These are phyloP conservation scores for Cadophora sp. DNA, from an alignment of 2,329 filamentous ascomycete species.

Conservation along the genomic window DNA sequence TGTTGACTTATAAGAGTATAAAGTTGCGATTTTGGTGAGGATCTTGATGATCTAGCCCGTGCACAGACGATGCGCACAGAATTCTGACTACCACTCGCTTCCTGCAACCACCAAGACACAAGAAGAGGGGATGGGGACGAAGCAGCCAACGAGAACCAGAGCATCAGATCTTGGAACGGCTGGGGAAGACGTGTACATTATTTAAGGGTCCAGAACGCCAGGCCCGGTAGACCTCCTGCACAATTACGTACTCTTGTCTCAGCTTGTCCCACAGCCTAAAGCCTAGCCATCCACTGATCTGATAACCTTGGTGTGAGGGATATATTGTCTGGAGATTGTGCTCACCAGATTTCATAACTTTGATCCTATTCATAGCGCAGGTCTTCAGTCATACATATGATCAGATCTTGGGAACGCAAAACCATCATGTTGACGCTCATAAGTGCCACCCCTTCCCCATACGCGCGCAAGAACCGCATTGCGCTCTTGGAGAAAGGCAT, in stretches of 20 bases:
- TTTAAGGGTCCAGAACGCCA: not conserved
- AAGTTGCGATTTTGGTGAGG: not conserved
- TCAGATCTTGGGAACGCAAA: not conserved
- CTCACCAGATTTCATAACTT: not conserved
- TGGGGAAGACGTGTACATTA: not conserved
- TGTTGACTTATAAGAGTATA: not conserved
- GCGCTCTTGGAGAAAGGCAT: constrained; percentile 28
- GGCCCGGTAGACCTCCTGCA: not conserved
- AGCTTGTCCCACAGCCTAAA: constrained; percentile 7
- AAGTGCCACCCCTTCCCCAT: constrained; percentile 27
- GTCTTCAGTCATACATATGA: not conserved
- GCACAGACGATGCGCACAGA: not conserved
- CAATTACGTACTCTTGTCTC: constrained; percentile 18
- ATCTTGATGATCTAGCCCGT: not conserved
- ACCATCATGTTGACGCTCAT: constrained; percentile 27
- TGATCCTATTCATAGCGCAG: not conserved
- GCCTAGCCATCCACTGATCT: not conserved
- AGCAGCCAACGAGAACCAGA: constrained; percentile 1
- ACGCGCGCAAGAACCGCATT: constrained; percentile 32
- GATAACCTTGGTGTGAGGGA: not conserved
- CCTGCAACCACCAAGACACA: not conserved
- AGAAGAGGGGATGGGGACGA: not conserved
- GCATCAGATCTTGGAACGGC: not conserved
- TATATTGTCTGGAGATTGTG: not conserved
- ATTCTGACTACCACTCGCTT: not conserved